These are phyloP conservation scores for Pseudogymnoascus pannorum DNA, from an alignment of 2,329 filamentous ascomycete genomes.

Conservation along the genomic window DNA sequence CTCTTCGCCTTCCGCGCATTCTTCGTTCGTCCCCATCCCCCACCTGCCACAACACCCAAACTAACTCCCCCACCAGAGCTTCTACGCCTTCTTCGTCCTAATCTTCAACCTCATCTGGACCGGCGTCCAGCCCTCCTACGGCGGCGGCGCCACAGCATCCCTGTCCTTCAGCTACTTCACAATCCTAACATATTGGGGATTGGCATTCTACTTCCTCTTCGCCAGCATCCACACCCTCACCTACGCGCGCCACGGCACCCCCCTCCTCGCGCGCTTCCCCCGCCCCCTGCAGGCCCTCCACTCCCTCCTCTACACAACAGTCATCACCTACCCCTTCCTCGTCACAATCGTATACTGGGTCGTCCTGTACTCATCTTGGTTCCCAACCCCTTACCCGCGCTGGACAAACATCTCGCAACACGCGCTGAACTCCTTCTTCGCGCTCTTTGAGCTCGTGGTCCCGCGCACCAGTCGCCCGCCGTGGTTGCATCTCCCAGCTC, in stretches of 20 bases:
- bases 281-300: constrained; percentile 58
- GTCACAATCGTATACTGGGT: constrained; percentile 68
- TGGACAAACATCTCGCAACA: constrained; percentile 70
- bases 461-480: constrained; percentile 57
- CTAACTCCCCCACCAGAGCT: constrained; percentile 30
- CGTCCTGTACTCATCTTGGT: constrained; percentile 50
- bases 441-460: constrained; percentile 67
- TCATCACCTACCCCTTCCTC: constrained; percentile 58
- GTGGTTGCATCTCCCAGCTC: constrained; percentile 58
- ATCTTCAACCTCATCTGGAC: constrained; percentile 61
- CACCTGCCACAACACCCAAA: constrained; percentile 23
- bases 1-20: constrained; percentile 51
- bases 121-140: background rate
- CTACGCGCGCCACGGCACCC: constrained; percentile 51
- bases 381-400: constrained; percentile 40
- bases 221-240: constrained; percentile 60
- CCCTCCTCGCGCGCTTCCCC: constrained; percentile 52
- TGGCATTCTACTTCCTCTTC: constrained; percentile 70
- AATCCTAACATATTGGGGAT: constrained; percentile 61
- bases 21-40: constrained; percentile 38
- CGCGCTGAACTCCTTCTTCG: constrained; percentile 64
- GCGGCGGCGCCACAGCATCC: constrained; percentile 33
- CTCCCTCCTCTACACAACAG: constrained; percentile 53
- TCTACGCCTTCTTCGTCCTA: constrained; percentile 65
- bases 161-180: constrained; percentile 76